Evolutionary conservation across 257 asterid species (phyloP).

Genomic region (Ophiorrhiza pumila): DNA sequence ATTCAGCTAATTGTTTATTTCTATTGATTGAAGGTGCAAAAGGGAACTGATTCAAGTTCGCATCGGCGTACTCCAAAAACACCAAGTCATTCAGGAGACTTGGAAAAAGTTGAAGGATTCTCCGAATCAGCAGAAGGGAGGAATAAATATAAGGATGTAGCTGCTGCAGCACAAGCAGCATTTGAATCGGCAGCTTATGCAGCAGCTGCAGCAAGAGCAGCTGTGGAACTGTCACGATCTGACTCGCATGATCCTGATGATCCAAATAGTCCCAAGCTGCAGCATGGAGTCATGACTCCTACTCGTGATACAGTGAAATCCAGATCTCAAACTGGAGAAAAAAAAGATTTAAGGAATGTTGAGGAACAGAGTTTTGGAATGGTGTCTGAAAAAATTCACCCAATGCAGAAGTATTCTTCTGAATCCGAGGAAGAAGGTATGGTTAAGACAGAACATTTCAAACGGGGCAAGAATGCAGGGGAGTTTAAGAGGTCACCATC

Average conservation of each 20-base stretch:
- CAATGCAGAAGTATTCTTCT: conserved; percentile 19
- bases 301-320: conserved; percentile 6
- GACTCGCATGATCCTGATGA: conserved; percentile 46
- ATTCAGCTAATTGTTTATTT: neutral
- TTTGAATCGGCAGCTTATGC: conserved; percentile 91
- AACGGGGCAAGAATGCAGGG: conserved; percentile 17
- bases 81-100: conserved; percentile 19
- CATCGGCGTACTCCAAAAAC: conserved; percentile 9
- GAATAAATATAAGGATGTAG: conserved; percentile 71
- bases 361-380: conserved; percentile 13
- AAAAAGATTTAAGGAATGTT: neutral
- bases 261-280: conserved; percentile 30
- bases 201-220: conserved; percentile 86
- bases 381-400: conserved; percentile 26
- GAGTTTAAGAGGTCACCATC: conserved; percentile 35
- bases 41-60: conserved; percentile 14
- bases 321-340: conserved; percentile 12
- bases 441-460: conserved; percentile 8
- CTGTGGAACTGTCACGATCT: conserved; percentile 68
- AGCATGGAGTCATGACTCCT: conserved; percentile 18
- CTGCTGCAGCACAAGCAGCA: conserved; percentile 93
- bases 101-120: conserved; percentile 20
- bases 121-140: conserved; percentile 24
- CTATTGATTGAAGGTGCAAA: conserved; percentile 26
- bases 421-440: conserved; percentile 20